Evolutionary conservation across 768 basidiomycete species (phyloP), one percentile per base, ranked within the genome.

Genomic region (Candolleomyces eurysporus): DNA sequence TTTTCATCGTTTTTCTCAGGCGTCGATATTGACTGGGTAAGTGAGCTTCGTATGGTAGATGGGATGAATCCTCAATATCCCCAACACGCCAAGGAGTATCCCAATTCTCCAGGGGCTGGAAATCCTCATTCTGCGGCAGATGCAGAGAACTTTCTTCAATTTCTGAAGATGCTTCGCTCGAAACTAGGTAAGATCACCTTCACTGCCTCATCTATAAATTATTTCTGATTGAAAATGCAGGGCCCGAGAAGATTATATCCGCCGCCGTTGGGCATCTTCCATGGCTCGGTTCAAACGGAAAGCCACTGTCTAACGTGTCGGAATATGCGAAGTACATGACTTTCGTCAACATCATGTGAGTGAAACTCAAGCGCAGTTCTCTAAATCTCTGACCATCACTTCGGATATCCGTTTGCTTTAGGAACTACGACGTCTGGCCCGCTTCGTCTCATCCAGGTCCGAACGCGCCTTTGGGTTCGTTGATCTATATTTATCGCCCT

Each of bases 371-470:
- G 6, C 45, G 36, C 5, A 22, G 48, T 19, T 11, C 62, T n/a
- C 11, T 10, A 26, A 21, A 42, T 43, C 19, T 11, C 45, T 46
- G 17, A 17, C 4, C 45, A 13, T 76, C 3, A 4, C 36, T 4
- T 40, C 22, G 16, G 7, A 22, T 68, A 76, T 67, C 72, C 42
- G 26, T 42, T 43, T 9, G 26, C 67, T 6, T 21, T 46, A 88
- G 89, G 89, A 90, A 90, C 72, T 90, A 91, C 72, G 89, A 91
- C 67, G 83, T 89, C 49, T 87, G 80, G 71, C 84, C 83, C 45
- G 80, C 85, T 0, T 84, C 84, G 7, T 72, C 78, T 1, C 82
- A 78, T 48, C 91, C 90, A 1, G 91, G 91, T 3, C 85, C 91
- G 2, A 91, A 91, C 69, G 90, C 91, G 5, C 91, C 90, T 4